Evolutionary conservation across 163 green algal species (phyloP), one percentile per base, ranked within the genome.

Genomic region (Scenedesmus sp.): DNA sequence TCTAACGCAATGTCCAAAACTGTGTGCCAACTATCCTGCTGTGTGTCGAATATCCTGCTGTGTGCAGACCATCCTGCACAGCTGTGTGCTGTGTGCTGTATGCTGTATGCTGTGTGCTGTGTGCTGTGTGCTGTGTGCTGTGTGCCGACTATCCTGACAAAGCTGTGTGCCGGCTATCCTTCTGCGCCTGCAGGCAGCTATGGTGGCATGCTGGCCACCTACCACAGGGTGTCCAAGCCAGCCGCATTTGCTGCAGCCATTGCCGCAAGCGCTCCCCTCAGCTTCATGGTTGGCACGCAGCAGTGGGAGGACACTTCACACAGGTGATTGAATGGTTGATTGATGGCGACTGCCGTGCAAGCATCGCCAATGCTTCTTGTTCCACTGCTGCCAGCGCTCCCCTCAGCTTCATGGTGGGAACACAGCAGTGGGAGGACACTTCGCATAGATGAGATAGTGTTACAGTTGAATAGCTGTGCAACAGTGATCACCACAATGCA

Each of bases 191-290:
- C 70, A 79, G 70, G 70, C 4, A 52, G 54, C 2, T 20, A 26
- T 56, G 85, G 87, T 52, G 88, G 88, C 20, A 88, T 88, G 88
- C 67, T 92, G 13, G 57, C 88, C 34, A 82, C 56, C 3, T 92
- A 88, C 20, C 88, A 92, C 64, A 81, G 88, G 12, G 59, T 92
- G 54, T 18, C 70, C 16, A 82, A 81, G 79, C 88, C 88, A 52
- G 46, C 26, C 9, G 79, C 73, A 7, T 88, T 92, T 88, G 77
- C 34, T 64, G 88, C 88, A 10, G 88, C 88, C 20, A 66, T 92
- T 13, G 77, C 88, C 18, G 57, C 88, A 10, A 88, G 79, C n/a
- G 88, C 88, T 20, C 88, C 88, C 0, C 23, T 87, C 46, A 60
- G 62, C 20, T 92, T 84, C 20, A 62, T 92, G 15, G 15, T 87